Conservation (phyloP, 2,329 filamentous ascomycete species). For the Pseudogymnoascus pannorum region DNA sequence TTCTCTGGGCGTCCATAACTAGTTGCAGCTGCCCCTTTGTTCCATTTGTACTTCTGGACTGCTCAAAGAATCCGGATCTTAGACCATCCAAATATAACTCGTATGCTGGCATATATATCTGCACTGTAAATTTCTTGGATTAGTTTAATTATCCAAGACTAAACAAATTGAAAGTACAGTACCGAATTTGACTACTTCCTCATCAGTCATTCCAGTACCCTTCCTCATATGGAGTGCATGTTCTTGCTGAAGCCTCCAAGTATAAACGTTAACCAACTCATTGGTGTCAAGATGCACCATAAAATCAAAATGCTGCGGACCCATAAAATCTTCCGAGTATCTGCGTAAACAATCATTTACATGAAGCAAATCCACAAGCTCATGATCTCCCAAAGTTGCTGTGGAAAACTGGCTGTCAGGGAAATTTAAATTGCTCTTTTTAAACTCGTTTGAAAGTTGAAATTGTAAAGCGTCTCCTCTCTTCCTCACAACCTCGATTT, state of each 20-base stretch:
- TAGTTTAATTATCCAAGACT: not conserved
- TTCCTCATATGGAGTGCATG: conserved; percentile 46
- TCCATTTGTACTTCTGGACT: conserved; percentile 9
- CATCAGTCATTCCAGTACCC: conserved; percentile 57
- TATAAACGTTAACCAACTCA: conserved; percentile 55
- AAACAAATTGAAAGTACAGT: not conserved
- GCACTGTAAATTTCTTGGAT: conserved; percentile 30
- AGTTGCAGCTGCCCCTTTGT: conserved; percentile 22
- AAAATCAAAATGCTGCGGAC: conserved; percentile 50
- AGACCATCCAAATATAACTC: conserved; percentile 46
- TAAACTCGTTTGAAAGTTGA: conserved; percentile 13
- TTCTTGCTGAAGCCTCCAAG: conserved; percentile 62
- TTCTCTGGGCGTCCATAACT: not conserved
- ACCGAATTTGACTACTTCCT: conserved; percentile 54
- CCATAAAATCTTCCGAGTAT: conserved; percentile 45
- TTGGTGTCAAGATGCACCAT: conserved; percentile 60
- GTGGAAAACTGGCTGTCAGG: conserved; percentile 13
- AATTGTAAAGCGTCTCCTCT: conserved; percentile 35
- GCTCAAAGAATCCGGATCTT: conserved; percentile 39
- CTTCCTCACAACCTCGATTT: conserved; percentile 39
- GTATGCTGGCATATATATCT: conserved; percentile 50
- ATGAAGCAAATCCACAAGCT: conserved; percentile 46
- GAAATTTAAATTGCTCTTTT: not conserved
- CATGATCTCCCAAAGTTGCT: conserved; percentile 43
- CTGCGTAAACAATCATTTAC: conserved; percentile 51